These are phyloP conservation scores for Phytophthora crassamura DNA, from an alignment of 352 stramenopile genomes.

Conservation along the genomic window DNA sequence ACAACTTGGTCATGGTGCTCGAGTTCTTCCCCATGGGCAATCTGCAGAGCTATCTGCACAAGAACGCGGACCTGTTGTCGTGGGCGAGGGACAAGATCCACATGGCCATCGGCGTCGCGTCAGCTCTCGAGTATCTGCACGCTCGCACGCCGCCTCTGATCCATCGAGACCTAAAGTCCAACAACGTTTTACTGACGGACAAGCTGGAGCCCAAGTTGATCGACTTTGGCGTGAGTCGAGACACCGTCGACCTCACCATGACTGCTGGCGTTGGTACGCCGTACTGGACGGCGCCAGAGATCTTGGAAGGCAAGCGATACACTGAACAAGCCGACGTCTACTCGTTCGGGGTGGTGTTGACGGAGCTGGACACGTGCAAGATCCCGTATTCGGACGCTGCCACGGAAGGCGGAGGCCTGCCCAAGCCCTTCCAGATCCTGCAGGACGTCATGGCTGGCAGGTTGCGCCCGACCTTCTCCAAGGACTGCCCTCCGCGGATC, in stretches of 20 bases:
- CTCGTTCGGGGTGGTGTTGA: conserved; percentile 37
- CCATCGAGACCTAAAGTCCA: conserved; percentile 38
- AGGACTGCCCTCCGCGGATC: conserved; percentile 41
- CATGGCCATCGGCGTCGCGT: conserved; percentile 32
- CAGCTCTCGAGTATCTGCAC: conserved; percentile 34
- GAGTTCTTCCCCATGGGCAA: conserved; percentile 45
- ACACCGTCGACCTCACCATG: conserved; percentile 23
- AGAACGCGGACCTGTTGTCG: conserved; percentile 7
- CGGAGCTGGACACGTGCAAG: conserved; percentile 32
- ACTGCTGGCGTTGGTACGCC: conserved; percentile 21
- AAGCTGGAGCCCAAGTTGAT: conserved; percentile 59
- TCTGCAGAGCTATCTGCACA: conserved; percentile 35
- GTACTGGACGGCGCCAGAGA: conserved; percentile 36
- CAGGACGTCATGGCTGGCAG: conserved; percentile 40
- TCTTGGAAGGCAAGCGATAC: conserved; percentile 24
- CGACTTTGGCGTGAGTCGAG: conserved; percentile 35
- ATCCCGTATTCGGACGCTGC: conserved; percentile 25
- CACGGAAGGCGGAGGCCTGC: conserved; percentile 17
- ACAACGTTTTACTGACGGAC: conserved; percentile 65
- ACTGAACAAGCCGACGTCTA: conserved; percentile 36
- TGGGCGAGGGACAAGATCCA: conserved; percentile 34
- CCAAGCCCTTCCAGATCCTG: conserved; percentile 45
- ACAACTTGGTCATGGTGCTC: conserved; percentile 43
- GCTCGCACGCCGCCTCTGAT: conserved; percentile 19
- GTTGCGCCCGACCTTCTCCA: conserved; percentile 45